Evolutionary conservation across 345 rosid species (phyloP), one percentile per base, ranked within the genome.

Genomic region (Eucalyptus coolabah): DNA sequence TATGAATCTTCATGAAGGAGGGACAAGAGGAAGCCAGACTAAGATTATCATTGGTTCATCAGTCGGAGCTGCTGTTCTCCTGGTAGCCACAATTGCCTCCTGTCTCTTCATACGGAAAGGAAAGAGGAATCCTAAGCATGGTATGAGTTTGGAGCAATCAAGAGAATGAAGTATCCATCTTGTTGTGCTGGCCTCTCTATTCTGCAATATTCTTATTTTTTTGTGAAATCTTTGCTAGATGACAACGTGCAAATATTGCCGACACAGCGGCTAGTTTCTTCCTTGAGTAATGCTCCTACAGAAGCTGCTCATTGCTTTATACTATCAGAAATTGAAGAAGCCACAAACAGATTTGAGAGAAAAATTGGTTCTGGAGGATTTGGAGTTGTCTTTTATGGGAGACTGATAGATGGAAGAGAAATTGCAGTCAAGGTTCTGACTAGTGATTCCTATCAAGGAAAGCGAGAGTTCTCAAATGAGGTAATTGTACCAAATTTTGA

Each of bases 311-410:
- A 95, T 91, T 96, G 97, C 94, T 98, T 98, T 93, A 91, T 96
- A 88, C 90, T 92, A 40, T 34, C 92, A 63, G 99, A 98, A 92
- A 96, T 98, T 15, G 94, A 96, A 92, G 97, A 95, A 86, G 98
- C 99, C 85, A 98, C 99, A 8, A 95, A 89, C 21, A 92, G 90
- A 7, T 92, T 97, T 28, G 99, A 95, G 95, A 96, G 91, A 95
- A 98, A 95, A 93, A 95, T 98, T 65, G 99, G 99, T 40, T 97
- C 99, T 2, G 99, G 99, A 88, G 99, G 99, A 89, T 98, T 98
- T 91, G 99, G 99, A 88, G 94, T 95, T 12, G 99, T 98, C 12
- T 96, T 92, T 93, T 96, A 98, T 45, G 99, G 99, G 90, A 94
- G 93, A 95, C 77, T 96, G 92, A 93, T 91, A 86, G 99, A 97